Percentiles rank a stretch among this genome's conserved stretches.
These are phyloP conservation scores for Mycena rebaudengoi DNA, from an alignment of 768 basidiomycete genomes.

Conservation along the genomic window DNA sequence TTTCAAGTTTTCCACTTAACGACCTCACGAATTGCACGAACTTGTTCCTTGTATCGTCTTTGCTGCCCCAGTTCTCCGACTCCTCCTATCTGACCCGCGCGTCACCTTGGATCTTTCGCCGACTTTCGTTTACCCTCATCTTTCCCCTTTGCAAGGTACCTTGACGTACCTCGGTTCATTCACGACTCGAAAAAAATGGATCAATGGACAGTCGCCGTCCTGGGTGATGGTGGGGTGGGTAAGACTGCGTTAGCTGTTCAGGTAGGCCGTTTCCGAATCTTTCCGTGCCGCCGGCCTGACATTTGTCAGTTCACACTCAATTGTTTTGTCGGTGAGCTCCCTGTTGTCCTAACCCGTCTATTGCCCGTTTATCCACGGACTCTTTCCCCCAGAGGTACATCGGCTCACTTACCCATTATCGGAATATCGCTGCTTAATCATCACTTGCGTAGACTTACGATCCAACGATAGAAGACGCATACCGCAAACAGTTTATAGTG, in stretches of 20 bases:
- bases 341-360: neutral
- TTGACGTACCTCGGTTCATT: slow-evolving; percentile 11
- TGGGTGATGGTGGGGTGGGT: slow-evolving; percentile 97
- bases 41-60: slow-evolving; percentile 24
- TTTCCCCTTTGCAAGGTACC: slow-evolving; percentile 22
- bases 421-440: no score
- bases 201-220: slow-evolving; percentile 94
- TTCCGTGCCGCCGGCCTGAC: slow-evolving; percentile 10
- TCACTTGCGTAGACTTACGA: slow-evolving; percentile 97
- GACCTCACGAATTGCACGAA: slow-evolving; percentile 50
- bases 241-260: slow-evolving; percentile 97
- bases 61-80: slow-evolving; percentile 25
- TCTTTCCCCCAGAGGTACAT: slow-evolving; percentile 20
- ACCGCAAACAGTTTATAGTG: slow-evolving; percentile 93
- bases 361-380: slow-evolving; percentile 14
- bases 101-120: slow-evolving; percentile 20
- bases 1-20: no score
- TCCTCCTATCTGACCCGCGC: slow-evolving; percentile 23
- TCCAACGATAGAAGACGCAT: slow-evolving; percentile 98
- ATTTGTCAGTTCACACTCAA: slow-evolving; percentile 85
- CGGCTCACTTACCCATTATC: slow-evolving; percentile 23
- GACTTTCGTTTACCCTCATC: slow-evolving; percentile 26
- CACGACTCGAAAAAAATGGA: slow-evolving; percentile 67
- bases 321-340: slow-evolving; percentile 88
- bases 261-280: slow-evolving; percentile 54